Evolutionary conservation across 352 stramenopile species (phyloP), one percentile per base, ranked within the genome.

Genomic region (Salisapilia sapeloensis): DNA sequence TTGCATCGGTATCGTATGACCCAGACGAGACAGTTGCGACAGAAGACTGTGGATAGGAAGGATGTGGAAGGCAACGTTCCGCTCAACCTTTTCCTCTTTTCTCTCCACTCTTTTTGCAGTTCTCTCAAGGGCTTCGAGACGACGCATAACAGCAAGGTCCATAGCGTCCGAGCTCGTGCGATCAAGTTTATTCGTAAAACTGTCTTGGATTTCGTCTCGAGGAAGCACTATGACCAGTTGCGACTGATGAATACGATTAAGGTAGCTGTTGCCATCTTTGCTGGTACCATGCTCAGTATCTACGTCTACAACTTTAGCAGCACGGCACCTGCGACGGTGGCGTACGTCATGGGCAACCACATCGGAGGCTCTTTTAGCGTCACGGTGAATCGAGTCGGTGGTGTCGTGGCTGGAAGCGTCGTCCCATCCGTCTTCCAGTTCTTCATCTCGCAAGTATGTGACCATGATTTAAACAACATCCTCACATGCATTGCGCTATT

Each of bases 371-470:
- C 65, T 1, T 87, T 87, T 38, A 74, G 63, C 13, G 56, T 80
- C 12, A 87, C 72, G 0, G 60, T 82, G 45, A 84, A 84, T n/a
- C 72, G 72, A 45, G 72, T 89, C 8, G 72, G 60, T 11, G 72
- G 72, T 29, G 69, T 89, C 36, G 66, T 89, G n/a, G 72, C 72
- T 1, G 72, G 69, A 3, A 82, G 63, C 44, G 66, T 89, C 21
- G 57, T 89, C 32, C 72, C 72, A 15, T 85, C 69, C 11, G 66
- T 89, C 0, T 80, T 83, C 39, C 63, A 82, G 58, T 84, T 87
- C 41, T 84, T 84, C 46, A 75, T 83, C 44, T 59, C 61, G 6
- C 63, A 87, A 37, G 54, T 78, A 13, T 87, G 71, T 33, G 29
- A 42, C 8, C 28, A 35, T 18, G 46, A 45, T 17, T 21, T 79